Base-by-base conservation (phyloP, 2,329 filamentous ascomycete species). In the Apiospora malaysiana region DNA sequence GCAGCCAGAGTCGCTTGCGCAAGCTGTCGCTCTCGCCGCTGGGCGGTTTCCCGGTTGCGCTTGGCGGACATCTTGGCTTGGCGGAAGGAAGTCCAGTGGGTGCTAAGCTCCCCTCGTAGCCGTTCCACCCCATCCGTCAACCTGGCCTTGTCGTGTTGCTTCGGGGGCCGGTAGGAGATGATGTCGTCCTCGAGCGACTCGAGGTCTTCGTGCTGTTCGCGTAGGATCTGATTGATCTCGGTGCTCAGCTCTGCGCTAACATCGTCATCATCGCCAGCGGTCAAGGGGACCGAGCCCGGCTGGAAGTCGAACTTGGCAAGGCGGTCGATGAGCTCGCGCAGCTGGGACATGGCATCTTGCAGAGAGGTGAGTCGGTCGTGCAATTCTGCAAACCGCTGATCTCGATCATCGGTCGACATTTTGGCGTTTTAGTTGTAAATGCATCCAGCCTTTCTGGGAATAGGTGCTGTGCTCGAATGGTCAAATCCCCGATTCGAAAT, bases 41-140 rank as follows among this genome's bases (percentile, higher is more conserved):
- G 93, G 21, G 94, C 93, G 70, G 87, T 84, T 76, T 93, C 89
- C 47, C 94, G 88, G 81, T 89, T 92, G 74, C 90, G 88, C 80
- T 94, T 95, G 25, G 94, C 94, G 37, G 89, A 85, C 69, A 97
- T 84, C 77, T 97, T 93, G 16, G 95, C 95, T 79, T 90, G 92
- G 75, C 95, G 91, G 81, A 97, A 98, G 43, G 90, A 88, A 45
- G 86, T 84, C 72, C 94, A 86, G 73, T 83, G 87, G 71, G 85
- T 89, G 42, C 16, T 21, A n/a, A 67, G 8, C 27, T 37, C 94
- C 71, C 89, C 87, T 16, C 85, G 87, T 68, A 96, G 82, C 72
- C 91, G 88, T 71, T 88, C 88, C 23, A 93, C 86, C 51, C 91
- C 88, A 23, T 93, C 90, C 74, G 88, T 85, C 68, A 97, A 81